A percentile compares a stretch with the other conserved stretches of the same genome.
phyloP scores from a whole-genome alignment of 495 filamentous ascomycete genomes.

The Penicillium waksmanii region DNA sequence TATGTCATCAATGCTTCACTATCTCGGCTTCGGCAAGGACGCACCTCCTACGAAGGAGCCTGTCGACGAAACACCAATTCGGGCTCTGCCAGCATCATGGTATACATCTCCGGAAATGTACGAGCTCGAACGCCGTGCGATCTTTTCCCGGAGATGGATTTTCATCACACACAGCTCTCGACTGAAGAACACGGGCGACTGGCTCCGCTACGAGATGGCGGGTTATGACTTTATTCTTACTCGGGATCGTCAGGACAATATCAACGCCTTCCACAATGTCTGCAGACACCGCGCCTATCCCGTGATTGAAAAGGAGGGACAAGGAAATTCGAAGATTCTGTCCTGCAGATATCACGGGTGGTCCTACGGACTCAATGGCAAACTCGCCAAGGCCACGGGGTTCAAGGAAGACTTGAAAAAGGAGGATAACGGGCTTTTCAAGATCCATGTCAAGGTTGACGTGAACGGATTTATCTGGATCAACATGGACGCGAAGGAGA shows the following conservation, averaged over 20 bases:
- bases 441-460: slow-evolving; percentile 50
- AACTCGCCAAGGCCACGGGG: slow-evolving; percentile 59
- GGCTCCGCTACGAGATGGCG: slow-evolving; percentile 49
- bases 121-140: slow-evolving; percentile 53
- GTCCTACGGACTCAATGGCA: slow-evolving; percentile 53
- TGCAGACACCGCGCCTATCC: slow-evolving; percentile 60
- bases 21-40: slow-evolving; percentile 34
- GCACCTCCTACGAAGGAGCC: slow-evolving; percentile 19
- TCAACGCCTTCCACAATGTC: slow-evolving; percentile 60
- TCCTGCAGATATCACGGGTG: slow-evolving; percentile 58
- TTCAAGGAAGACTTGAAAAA: slow-evolving; percentile 58
- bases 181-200: slow-evolving; percentile 51
- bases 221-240: slow-evolving; percentile 53
- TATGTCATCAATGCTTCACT: slow-evolving; percentile 36
- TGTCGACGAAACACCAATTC: slow-evolving; percentile 26
- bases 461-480: slow-evolving; percentile 58
- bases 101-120: slow-evolving; percentile 53
- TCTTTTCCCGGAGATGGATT: slow-evolving; percentile 56
- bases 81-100: slow-evolving; percentile 53
- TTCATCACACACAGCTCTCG: slow-evolving; percentile 53
- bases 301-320: slow-evolving; percentile 47
- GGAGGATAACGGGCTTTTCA: slow-evolving; percentile 45
- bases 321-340: slow-evolving; percentile 52
- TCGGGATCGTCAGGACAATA: slow-evolving; percentile 45
- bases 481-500: slow-evolving; percentile 48